Evolutionary conservation across 148 eudicot genomes (phyloP), one percentile per base, ranked within the genome.

Genomic region (Rhododendron simsii): DNA sequence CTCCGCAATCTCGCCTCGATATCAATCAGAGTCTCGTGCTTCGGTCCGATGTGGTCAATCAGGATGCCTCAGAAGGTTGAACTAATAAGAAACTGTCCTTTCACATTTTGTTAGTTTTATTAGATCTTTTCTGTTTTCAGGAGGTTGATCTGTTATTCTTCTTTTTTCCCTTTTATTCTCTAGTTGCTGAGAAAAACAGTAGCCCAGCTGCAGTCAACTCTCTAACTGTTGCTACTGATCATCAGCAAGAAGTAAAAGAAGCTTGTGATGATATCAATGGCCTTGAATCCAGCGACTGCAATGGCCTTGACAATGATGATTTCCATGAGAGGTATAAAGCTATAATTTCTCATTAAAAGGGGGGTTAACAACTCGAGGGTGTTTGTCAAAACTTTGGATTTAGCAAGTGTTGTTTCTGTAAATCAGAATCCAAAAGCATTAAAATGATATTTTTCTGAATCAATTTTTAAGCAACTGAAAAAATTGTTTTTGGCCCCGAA

Each of bases 301-400:
- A 87, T 7, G 86, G 86, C 76, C 65, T 18, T 67, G 91, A 88
- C 33, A 89, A 92, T 28, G 87, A 84, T 85, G 89, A 90, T 86
- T 91, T 92, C 88, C 83, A 84, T 75, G 94, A 92, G 87, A 93
- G 96, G 98, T 96, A 90, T 73, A 3, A n/a, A 76, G 69, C 50
- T 67, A 37, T 14, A 57, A 37, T 73, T 69, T 74, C 35, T 71
- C 48, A 23, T 23, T 39, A 33, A 45, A 69, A 47, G 33, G 39
- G 41, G 50, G 37, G 41, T 44, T 67, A 47, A 53, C 16, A 7
- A 44, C 78, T 44, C 7, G 13, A n/a, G 7, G 37, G 76, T 14
- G 41, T 71, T 30, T 33, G 39, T 33, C 20, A 33, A 30, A 71
- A 71, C 76, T 14, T 71, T 71, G 39, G 41, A 71, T 30, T 71